Evolutionary conservation across 768 basidiomycete genomes (phyloP).

Genomic region (Suillus spraguei): DNA sequence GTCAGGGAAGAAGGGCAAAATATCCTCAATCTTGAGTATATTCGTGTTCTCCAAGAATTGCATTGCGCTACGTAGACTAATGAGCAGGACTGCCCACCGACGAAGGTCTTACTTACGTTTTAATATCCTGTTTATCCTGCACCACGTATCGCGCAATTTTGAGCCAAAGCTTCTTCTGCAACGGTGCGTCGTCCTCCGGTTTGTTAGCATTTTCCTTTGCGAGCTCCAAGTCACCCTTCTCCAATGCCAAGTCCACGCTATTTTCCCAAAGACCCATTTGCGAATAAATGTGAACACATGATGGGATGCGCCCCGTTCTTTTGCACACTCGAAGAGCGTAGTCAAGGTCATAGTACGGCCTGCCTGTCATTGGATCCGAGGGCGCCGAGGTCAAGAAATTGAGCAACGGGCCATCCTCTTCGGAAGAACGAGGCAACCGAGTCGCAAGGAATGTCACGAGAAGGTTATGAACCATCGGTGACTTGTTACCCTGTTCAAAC

Average conservation of each 20-base stretch:
- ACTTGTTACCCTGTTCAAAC: conserved; percentile 78
- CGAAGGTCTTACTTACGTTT: conserved; percentile 66
- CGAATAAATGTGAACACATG: conserved; percentile 95
- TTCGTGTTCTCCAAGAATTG: conserved; percentile 93
- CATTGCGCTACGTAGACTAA: conserved; percentile 73
- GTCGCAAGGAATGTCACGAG: conserved; percentile 85
- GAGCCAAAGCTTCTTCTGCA: conserved; percentile 95
- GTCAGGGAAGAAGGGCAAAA: conserved; percentile 99
- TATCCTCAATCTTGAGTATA: conserved; percentile 96
- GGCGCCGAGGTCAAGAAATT: conserved; percentile 86
- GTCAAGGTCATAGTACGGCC: conserved; percentile 95
- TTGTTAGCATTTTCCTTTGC: conserved; percentile 95
- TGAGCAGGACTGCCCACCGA: background rate
- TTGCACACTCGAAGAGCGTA: conserved; percentile 95
- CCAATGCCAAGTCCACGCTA: conserved; percentile 91
- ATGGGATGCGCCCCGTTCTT: conserved; percentile 73
- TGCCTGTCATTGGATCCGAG: conserved; percentile 76
- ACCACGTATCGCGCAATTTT: conserved; percentile 99
- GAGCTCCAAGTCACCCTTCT: conserved; percentile 92
- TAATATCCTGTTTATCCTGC: conserved; percentile 97
- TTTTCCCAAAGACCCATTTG: conserved; percentile 98
- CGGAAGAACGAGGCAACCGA: conserved; percentile 43
- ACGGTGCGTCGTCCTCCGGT: conserved; percentile 84
- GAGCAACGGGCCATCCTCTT: conserved; percentile 78
- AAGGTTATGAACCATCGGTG: conserved; percentile 91